Evolutionary conservation across 179 eudicot genomes (phyloP).

Genomic region (Vitellaria paradoxa): DNA sequence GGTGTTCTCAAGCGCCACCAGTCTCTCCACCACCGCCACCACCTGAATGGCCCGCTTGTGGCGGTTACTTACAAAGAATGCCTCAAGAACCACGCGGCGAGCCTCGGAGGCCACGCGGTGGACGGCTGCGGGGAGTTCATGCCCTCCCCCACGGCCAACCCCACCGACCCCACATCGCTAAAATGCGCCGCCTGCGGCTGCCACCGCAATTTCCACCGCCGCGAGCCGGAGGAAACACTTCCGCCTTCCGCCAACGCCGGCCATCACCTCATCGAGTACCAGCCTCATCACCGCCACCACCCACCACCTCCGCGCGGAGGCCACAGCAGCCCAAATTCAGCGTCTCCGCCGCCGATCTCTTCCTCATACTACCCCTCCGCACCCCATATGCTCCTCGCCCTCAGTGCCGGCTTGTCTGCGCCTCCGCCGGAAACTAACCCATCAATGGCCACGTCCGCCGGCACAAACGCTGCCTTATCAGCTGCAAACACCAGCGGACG

Average conservation of each 20-base stretch:
- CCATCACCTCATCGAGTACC: constrained; percentile 56
- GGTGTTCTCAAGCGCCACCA: constrained; percentile 71
- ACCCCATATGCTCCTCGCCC: constrained; percentile 78
- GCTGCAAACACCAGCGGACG: constrained; percentile 14
- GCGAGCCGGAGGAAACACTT: constrained; percentile 38
- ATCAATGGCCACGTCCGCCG: not conserved
- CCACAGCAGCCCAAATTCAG: constrained; percentile 41
- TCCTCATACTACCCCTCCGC: constrained; percentile 75
- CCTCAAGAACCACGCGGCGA: constrained; percentile 51
- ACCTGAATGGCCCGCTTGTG: constrained; percentile 26
- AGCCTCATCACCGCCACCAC: constrained; percentile 82
- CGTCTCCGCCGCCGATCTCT: constrained; percentile 94
- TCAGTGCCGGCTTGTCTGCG: constrained; percentile 42
- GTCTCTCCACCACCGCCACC: constrained; percentile 33
- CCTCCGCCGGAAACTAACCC: constrained; percentile 24
- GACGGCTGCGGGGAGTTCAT: constrained; percentile 60
- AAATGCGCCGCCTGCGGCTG: constrained; percentile 54
- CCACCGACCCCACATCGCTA: constrained; percentile 39
- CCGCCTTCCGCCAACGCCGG: constrained; percentile 13
- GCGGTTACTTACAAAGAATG: constrained; percentile 42
- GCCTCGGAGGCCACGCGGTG: constrained; percentile 44
- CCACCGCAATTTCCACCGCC: constrained; percentile 53
- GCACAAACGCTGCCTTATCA: not conserved
- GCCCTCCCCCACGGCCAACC: constrained; percentile 42
- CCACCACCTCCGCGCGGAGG: constrained; percentile 55